phyloP scores from a whole-genome alignment of 495 filamentous ascomycete species.

The Neurospora sp. region DNA sequence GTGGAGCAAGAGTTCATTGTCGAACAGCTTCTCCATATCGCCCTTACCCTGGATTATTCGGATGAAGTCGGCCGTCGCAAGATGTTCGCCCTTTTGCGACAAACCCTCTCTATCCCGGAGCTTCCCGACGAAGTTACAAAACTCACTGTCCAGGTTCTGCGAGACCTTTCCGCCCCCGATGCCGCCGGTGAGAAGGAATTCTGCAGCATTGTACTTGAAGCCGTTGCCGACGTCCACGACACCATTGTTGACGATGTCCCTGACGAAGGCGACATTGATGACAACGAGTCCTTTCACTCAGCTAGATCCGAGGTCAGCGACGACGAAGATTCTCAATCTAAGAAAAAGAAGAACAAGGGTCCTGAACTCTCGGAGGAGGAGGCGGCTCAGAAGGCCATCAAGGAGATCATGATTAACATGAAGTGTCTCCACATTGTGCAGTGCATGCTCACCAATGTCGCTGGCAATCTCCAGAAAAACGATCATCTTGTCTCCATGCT shows the following conservation, averaged over 20 bases:
- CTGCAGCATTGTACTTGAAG: slow-evolving; percentile 84
- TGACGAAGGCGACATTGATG: slow-evolving; percentile 39
- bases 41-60: slow-evolving; percentile 81
- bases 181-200: slow-evolving; percentile 81
- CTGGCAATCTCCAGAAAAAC: slow-evolving; percentile 76
- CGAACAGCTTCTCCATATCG: slow-evolving; percentile 89
- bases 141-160: slow-evolving; percentile 72
- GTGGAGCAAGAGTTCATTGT: slow-evolving; percentile 89
- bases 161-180: slow-evolving; percentile 69
- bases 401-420: slow-evolving; percentile 92
- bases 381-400: slow-evolving; percentile 69
- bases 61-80: slow-evolving; percentile 90
- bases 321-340: slow-evolving; percentile 43
- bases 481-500: slow-evolving; percentile 84
- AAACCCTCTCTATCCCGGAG: slow-evolving; percentile 74
- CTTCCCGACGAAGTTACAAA: slow-evolving; percentile 88
- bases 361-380: slow-evolving; percentile 57
- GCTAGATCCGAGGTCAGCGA: slow-evolving; percentile 74
- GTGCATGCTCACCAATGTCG: slow-evolving; percentile 90
- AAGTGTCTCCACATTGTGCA: slow-evolving; percentile 96
- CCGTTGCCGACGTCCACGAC: slow-evolving; percentile 92
- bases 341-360: slow-evolving; percentile 36
- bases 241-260: slow-evolving; percentile 56
- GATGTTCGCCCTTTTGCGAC: slow-evolving; percentile 85
- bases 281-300: slow-evolving; percentile 85